Percentiles rank a stretch among this genome's conserved stretches.
phyloP scores from a whole-genome alignment of 257 asterid species.

The Parsonsia alboflavescens region DNA sequence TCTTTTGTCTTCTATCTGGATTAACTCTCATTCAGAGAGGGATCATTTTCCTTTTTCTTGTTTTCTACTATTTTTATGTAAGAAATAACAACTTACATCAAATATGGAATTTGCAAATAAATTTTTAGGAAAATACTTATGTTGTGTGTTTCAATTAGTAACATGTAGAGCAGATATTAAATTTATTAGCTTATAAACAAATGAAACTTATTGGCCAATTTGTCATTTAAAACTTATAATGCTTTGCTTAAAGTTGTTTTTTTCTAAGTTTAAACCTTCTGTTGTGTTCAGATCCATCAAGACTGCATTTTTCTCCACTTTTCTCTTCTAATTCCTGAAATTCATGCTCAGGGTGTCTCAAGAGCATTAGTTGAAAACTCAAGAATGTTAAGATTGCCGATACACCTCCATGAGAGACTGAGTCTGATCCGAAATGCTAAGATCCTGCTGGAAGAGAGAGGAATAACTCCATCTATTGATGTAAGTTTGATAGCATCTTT shows the following conservation, averaged over 20 bases:
- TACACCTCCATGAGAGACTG: constrained; percentile 79
- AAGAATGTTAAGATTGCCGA: constrained; percentile 77
- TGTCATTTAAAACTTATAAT: background rate
- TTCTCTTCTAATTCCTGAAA: background rate
- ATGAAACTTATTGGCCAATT: background rate
- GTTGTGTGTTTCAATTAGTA: background rate
- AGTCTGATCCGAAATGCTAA: constrained; percentile 80
- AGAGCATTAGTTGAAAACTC: constrained; percentile 82
- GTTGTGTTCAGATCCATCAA: background rate
- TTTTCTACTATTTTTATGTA: background rate
- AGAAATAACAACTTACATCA: background rate
- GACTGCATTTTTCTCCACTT: background rate
- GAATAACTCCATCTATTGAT: constrained; percentile 76
- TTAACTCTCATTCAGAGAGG: background rate
- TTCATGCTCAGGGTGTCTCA: constrained; percentile 68
- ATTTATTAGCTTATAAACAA: background rate
- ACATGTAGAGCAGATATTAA: background rate
- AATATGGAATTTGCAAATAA: background rate
- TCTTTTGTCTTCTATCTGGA: background rate
- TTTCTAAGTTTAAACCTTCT: background rate
- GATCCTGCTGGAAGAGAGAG: constrained; percentile 64
- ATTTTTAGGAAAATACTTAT: background rate
- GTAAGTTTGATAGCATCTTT: constrained; percentile 35
- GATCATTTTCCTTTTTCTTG: background rate
- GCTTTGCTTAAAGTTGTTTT: too few relatives aligned